Evolutionary conservation across 345 rosid genomes (phyloP).

Genomic region (Abelmoschus esculentus): DNA sequence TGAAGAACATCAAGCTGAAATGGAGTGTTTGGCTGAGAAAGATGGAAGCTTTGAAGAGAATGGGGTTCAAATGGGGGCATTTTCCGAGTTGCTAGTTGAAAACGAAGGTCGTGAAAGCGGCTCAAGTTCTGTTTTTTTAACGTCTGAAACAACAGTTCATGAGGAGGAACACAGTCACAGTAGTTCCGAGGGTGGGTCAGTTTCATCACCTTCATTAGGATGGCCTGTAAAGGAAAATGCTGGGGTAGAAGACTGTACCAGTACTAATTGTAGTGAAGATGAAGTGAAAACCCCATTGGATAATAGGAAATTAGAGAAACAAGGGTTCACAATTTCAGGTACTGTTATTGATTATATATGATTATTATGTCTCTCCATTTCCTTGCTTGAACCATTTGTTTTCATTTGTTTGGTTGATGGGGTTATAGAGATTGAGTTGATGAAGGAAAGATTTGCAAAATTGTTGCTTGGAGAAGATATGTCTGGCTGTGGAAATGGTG

Average conservation of each 20-base stretch:
- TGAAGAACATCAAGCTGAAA: slow-evolving; percentile 25
- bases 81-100: slow-evolving; percentile 41
- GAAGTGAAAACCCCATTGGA: slow-evolving; percentile 26
- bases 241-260: slow-evolving; percentile 40
- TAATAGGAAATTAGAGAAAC: slow-evolving; percentile 36
- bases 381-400: not conserved
- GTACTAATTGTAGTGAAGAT: slow-evolving; percentile 24
- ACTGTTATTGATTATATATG: not conserved
- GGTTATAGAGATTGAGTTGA: slow-evolving; percentile 70
- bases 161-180: slow-evolving; percentile 63
- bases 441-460: slow-evolving; percentile 96
- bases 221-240: slow-evolving; percentile 36
- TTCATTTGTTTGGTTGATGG: slow-evolving; percentile 9
- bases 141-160: slow-evolving; percentile 50
- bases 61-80: slow-evolving; percentile 29
- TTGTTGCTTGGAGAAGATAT: slow-evolving; percentile 96
- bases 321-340: slow-evolving; percentile 59
- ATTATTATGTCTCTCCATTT: slow-evolving; percentile 11
- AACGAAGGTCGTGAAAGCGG: slow-evolving; percentile 56
- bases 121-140: slow-evolving; percentile 66
- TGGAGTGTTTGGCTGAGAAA: slow-evolving; percentile 44
- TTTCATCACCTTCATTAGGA: slow-evolving; percentile 48
- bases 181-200: slow-evolving; percentile 52
- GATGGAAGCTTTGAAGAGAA: slow-evolving; percentile 24
- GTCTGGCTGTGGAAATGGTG: slow-evolving; percentile 99